phyloP scores from a whole-genome alignment of 768 basidiomycete genomes.

The Scleroderma citrinum region DNA sequence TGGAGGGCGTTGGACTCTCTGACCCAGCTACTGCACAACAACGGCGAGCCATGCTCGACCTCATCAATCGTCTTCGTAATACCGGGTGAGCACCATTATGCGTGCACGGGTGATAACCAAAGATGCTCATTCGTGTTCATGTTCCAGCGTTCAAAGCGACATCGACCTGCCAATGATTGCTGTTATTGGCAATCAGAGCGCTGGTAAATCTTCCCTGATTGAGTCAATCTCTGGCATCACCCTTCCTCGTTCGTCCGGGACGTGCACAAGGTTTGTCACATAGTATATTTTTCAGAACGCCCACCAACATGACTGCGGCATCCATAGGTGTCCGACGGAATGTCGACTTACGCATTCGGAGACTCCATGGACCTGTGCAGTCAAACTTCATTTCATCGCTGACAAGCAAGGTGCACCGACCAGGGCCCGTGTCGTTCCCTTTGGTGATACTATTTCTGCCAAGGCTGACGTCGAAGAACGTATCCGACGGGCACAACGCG shows the following conservation, averaged over 20 bases:
- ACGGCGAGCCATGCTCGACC: neutral
- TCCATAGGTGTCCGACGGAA: slow-evolving; percentile 33
- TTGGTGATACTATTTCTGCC: slow-evolving; percentile 38
- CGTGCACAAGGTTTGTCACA: neutral
- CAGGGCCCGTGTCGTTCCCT: slow-evolving; percentile 27
- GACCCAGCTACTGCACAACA: neutral
- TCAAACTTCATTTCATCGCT: slow-evolving; percentile 38
- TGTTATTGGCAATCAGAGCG: slow-evolving; percentile 49
- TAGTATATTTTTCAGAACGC: slow-evolving; percentile 1
- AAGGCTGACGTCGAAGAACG: slow-evolving; percentile 42
- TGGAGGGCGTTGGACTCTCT: neutral
- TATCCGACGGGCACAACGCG: slow-evolving; percentile 56
- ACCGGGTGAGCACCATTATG: neutral
- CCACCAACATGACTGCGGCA: neutral
- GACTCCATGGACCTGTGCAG: slow-evolving; percentile 30
- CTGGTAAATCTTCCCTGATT: slow-evolving; percentile 44
- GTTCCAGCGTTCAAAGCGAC: slow-evolving; percentile 38
- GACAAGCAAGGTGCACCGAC: slow-evolving; percentile 25
- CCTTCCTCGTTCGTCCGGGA: neutral
- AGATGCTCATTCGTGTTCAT: too few species aligned
- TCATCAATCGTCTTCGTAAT: neutral
- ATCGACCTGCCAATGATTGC: slow-evolving; percentile 46
- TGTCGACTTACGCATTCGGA: slow-evolving; percentile 25
- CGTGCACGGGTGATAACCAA: too few species aligned
- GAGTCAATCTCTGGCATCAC: slow-evolving; percentile 45